Evolutionary conservation across 345 rosid species (phyloP).

Genomic region (Lepidium aucheri): DNA sequence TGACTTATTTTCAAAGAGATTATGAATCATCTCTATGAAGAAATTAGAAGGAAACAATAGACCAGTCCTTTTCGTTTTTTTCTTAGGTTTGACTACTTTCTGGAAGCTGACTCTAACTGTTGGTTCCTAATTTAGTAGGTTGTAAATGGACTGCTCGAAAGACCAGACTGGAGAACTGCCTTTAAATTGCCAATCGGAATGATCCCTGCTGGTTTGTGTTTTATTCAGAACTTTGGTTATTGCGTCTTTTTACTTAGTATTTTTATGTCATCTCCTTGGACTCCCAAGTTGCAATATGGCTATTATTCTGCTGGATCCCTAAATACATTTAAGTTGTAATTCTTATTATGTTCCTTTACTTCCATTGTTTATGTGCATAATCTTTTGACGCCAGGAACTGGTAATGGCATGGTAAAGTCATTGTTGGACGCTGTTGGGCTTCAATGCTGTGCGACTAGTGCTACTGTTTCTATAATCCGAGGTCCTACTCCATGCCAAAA

Average conservation of each 20-base stretch:
- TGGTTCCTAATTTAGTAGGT: constrained; percentile 64
- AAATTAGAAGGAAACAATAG: no score
- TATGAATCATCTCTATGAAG: no score
- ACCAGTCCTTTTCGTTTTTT: background rate
- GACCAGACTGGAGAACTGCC: constrained; percentile 78
- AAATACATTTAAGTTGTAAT: background rate
- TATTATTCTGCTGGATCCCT: background rate
- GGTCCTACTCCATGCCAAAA: constrained; percentile 30
- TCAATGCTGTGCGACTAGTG: constrained; percentile 54
- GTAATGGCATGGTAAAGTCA: constrained; percentile 93
- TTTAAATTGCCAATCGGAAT: constrained; percentile 69
- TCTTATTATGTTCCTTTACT: background rate
- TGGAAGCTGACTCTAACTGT: constrained; percentile 5
- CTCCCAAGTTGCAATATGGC: background rate
- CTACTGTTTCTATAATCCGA: constrained; percentile 70
- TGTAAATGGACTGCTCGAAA: constrained; percentile 84
- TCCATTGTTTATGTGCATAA: background rate
- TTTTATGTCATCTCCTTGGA: background rate
- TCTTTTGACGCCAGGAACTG: constrained; percentile 53
- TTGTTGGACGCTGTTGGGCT: constrained; percentile 69
- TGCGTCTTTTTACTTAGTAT: background rate
- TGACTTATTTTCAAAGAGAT: background rate
- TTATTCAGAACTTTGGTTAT: background rate
- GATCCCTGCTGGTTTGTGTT: constrained; percentile 74
- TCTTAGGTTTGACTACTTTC: background rate